These are phyloP conservation scores for Carallia brachiata DNA, from an alignment of 345 rosid species.

Conservation along the genomic window DNA sequence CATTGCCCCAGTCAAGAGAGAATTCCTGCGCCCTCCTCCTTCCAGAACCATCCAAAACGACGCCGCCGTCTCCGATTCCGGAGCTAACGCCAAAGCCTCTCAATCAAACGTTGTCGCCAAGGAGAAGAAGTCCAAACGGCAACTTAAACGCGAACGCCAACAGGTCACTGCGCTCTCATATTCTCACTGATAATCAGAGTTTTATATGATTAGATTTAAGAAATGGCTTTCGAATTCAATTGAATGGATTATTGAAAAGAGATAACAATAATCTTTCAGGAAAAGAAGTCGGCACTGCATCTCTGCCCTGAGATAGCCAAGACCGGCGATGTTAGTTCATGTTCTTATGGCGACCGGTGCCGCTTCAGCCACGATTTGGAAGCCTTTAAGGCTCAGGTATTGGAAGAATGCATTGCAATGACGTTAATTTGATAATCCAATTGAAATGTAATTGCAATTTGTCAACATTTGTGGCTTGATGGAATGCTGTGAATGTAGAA, in stretches of 20 bases:
- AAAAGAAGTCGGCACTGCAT: conserved; percentile 51
- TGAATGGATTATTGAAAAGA: not conserved
- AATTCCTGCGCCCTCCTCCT: conserved; percentile 73
- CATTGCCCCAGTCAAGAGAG: conserved; percentile 75
- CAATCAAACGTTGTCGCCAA: conserved; percentile 34
- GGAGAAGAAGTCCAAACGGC: conserved; percentile 95
- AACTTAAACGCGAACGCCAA: conserved; percentile 81
- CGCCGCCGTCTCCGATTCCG: conserved; percentile 19
- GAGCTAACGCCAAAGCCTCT: conserved; percentile 21
- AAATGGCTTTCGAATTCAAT: not conserved
- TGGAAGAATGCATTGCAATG: not conserved
- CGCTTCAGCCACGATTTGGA: conserved; percentile 81
- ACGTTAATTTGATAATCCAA: not conserved
- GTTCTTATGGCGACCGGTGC: conserved; percentile 65
- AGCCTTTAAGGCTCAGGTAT: conserved; percentile 74
- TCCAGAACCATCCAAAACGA: conserved; percentile 41
- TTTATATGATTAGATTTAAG: not conserved
- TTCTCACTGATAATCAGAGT: not conserved
- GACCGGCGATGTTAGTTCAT: conserved; percentile 59
- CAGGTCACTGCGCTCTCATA: conserved; percentile 36
- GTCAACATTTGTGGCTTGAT: conserved; percentile 1
- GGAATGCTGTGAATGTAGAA: conserved; percentile 47
- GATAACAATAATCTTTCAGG: conserved; percentile 28
- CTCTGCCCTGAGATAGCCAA: conserved; percentile 73
- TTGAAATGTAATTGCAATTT: not conserved